These are phyloP conservation scores for Yamadazyma tumulicola DNA, from an alignment of 805 yeast species.

Conservation along the genomic window DNA sequence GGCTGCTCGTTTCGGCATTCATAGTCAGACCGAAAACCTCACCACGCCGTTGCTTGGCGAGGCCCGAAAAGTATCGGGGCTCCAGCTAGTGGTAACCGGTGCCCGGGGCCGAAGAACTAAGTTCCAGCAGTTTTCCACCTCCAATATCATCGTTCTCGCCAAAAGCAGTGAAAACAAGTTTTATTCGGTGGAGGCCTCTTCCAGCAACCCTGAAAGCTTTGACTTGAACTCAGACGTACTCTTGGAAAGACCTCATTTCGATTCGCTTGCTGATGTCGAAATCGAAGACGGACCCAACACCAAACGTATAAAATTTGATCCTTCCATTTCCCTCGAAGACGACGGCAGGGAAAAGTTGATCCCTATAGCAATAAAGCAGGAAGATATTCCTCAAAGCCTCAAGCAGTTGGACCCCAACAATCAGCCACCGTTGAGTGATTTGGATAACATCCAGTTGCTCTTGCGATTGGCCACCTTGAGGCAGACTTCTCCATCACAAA, in stretches of 20 bases:
- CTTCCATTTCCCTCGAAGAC: constrained; percentile 18
- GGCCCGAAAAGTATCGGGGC: constrained; percentile 56
- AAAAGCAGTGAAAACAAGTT: constrained; percentile 35
- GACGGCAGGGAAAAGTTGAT: constrained; percentile 36
- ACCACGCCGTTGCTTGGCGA: constrained; percentile 52
- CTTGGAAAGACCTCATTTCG: constrained; percentile 71
- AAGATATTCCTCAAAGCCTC: constrained; percentile 57
- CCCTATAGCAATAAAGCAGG: constrained; percentile 61
- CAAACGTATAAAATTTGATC: constrained; percentile 41
- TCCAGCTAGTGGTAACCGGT: constrained; percentile 74
- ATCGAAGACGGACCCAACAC: constrained; percentile 30
- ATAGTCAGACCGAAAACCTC: constrained; percentile 61
- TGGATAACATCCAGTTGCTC: constrained; percentile 73
- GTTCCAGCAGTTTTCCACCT: constrained; percentile 66
- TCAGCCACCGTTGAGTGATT: constrained; percentile 68
- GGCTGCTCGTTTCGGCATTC: constrained; percentile 58
- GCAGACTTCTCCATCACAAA: constrained; percentile 68
- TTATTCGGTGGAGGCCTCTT: constrained; percentile 7
- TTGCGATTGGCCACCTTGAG: constrained; percentile 61
- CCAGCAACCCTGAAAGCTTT: constrained; percentile 48
- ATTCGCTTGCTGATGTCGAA: constrained; percentile 49
- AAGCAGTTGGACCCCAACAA: constrained; percentile 68
- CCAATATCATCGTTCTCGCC: constrained; percentile 77
- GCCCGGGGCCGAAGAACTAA: constrained; percentile 85
- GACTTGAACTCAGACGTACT: constrained; percentile 72